Evolutionary conservation across 1,284 basidiomycete genomes (phyloP).

Genomic region (Peniophora sp.): DNA sequence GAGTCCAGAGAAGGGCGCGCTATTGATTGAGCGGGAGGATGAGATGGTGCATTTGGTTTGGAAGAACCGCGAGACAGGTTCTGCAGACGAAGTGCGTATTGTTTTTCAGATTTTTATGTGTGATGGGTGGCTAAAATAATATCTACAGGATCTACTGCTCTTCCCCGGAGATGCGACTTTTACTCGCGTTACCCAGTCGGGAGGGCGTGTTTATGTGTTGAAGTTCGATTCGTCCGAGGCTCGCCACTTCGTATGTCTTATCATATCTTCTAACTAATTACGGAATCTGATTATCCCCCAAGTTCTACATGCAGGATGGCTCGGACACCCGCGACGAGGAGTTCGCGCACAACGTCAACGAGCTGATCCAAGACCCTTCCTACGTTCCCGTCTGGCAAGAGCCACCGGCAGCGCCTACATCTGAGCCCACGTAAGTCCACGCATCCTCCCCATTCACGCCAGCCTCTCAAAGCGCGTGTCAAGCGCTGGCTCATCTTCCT

Average conservation of each 20-base stretch:
- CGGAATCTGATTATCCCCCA: not conserved
- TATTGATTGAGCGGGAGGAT: constrained; percentile 64
- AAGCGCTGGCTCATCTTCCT: constrained; percentile 29
- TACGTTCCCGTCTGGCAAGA: constrained; percentile 51
- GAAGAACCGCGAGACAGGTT: constrained; percentile 59
- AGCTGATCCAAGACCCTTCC: constrained; percentile 56
- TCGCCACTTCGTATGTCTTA: constrained; percentile 74
- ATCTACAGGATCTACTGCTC: constrained; percentile 60
- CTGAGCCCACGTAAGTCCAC: constrained; percentile 11
- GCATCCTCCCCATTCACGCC: constrained; percentile 32
- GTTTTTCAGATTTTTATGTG: not conserved
- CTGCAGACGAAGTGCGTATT: constrained; percentile 49
- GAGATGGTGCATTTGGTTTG: constrained; percentile 70
- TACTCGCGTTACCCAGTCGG: constrained; percentile 50
- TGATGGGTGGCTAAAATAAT: not conserved
- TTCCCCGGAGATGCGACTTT: constrained; percentile 77
- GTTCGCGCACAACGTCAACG: constrained; percentile 63
- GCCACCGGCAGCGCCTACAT: constrained; percentile 9
- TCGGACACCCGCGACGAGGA: constrained; percentile 62
- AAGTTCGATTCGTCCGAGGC: constrained; percentile 78
- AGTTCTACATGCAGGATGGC: constrained; percentile 77
- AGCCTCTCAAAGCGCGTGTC: constrained; percentile 23
- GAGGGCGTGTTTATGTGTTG: constrained; percentile 67
- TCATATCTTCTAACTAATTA: not conserved
- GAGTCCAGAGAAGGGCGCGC: constrained; percentile 59